A percentile compares a stretch with the other conserved stretches of the same genome.
These are phyloP conservation scores for Cytospora paraplurivora DNA, from an alignment of 2,329 filamentous ascomycete species.

Conservation along the genomic window DNA sequence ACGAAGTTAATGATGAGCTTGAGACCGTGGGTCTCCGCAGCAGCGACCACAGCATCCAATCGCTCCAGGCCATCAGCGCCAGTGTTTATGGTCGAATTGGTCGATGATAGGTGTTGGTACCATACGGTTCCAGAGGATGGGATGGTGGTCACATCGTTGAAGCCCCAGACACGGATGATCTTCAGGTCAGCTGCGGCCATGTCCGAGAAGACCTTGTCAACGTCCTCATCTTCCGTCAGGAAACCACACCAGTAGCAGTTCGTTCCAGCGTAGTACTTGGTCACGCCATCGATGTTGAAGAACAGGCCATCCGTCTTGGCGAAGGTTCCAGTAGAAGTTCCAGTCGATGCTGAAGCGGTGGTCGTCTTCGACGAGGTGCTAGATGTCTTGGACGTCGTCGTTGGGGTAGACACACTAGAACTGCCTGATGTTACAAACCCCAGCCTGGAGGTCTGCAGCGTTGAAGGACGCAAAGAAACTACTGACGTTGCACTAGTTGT, in stretches of 20 bases:
- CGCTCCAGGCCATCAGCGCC: slow-evolving; percentile 62
- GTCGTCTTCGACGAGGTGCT: slow-evolving; percentile 17
- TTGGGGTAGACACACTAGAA: slow-evolving; percentile 24
- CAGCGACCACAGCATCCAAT: slow-evolving; percentile 64
- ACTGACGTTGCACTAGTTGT: slow-evolving; percentile 24
- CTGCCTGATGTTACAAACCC: slow-evolving; percentile 20
- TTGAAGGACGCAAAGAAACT: slow-evolving; percentile 20
- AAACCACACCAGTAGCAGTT: slow-evolving; percentile 58
- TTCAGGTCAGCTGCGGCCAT: slow-evolving; percentile 44
- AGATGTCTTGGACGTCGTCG: slow-evolving; percentile 6
- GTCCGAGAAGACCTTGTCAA: slow-evolving; percentile 44
- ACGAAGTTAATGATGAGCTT: slow-evolving; percentile 67
- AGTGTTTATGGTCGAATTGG: slow-evolving; percentile 60
- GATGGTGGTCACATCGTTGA: slow-evolving; percentile 56
- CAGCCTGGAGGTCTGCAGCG: slow-evolving; percentile 15
- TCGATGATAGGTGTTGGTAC: slow-evolving; percentile 54
- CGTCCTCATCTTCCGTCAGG: slow-evolving; percentile 47
- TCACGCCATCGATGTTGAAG: slow-evolving; percentile 46
- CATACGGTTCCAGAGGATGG: slow-evolving; percentile 44
- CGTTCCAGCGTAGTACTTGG: slow-evolving; percentile 52
- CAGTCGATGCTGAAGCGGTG: slow-evolving; percentile 14
- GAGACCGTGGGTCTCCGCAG: slow-evolving; percentile 60
- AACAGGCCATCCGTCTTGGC: slow-evolving; percentile 34
- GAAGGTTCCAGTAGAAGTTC: slow-evolving; percentile 30
- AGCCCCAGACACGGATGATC: slow-evolving; percentile 63